Base-by-base conservation (phyloP, 768 basidiomycete genomes). In the Tricholoma sp. region DNA sequence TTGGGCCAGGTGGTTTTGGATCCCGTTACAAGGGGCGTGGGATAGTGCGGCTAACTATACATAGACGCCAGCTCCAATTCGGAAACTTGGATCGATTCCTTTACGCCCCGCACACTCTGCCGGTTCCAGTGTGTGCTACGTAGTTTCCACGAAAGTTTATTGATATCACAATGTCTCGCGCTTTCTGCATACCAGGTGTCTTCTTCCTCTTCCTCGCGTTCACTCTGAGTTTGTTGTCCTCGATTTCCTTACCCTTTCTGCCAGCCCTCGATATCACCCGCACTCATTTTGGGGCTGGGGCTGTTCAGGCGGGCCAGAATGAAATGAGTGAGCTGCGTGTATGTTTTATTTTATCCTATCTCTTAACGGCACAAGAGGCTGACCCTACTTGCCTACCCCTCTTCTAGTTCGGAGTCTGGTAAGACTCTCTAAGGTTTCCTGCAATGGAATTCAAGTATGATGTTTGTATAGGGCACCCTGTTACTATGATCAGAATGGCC, bases 391-490 rank as follows among this genome's bases (percentile, higher is more conserved):
- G 54, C 57, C 29, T 49, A 58, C 56, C 6, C 57, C 27, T 52
- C 19, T 19, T 29, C 5, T 54, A 91, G 88, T 79, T 88, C 64
- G 89, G 89, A 63, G 75, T 88, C 31, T 91, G 89, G 89, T 88
- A 59, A 69, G 73, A 51, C 16, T 34, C 43, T 3, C 3, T 4
- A 16, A 21, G 18, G 7, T 45, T 11, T n/a, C 16, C 32, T 19
- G 21, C 6, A 18, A 56, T 31, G 2, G 12, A 6, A 39, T 51
- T 31, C 16, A 21, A 16, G 56, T 24, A 14, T 24, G 45, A n/a
- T 14, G 24, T 32, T 45, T 50, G 31, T 43, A 47, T 57, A 89
- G 89, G 89, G 77, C 82, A 5, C 78, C 80, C 54, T 91, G 89
- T 67, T 78, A 74, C 50, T 83, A 82, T 58, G 60, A 73, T 46